These are phyloP conservation scores for Gyromitra esculenta DNA, from an alignment of 2,329 filamentous ascomycete genomes.

Conservation along the genomic window DNA sequence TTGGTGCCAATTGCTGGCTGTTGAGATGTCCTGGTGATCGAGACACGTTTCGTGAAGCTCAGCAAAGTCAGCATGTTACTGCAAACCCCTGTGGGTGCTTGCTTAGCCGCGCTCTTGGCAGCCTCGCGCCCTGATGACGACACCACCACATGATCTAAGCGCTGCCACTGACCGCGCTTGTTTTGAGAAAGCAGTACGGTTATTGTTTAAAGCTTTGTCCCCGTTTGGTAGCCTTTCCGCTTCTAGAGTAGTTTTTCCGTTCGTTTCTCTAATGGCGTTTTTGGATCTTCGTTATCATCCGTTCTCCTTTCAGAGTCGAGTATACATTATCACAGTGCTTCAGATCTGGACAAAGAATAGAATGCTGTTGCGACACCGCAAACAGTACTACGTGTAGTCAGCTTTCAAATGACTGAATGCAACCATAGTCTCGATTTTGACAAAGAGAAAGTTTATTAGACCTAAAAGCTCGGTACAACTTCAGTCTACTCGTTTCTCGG, in stretches of 20 bases:
- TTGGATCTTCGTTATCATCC: not conserved
- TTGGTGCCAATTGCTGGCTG: constrained; percentile 43
- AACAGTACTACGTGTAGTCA: not conserved
- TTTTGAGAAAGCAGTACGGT: not conserved
- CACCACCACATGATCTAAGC: not conserved
- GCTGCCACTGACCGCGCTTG: not conserved
- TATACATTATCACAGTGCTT: not conserved
- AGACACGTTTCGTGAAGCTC: constrained; percentile 50
- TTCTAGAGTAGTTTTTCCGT: constrained; percentile 7
- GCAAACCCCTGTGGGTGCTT: constrained; percentile 13
- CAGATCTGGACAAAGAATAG: constrained; percentile 31
- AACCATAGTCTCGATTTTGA: not conserved
- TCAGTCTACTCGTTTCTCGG: not conserved
- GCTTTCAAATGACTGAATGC: constrained; percentile 1
- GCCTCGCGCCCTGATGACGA: constrained; percentile 23
- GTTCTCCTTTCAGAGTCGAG: constrained; percentile 21
- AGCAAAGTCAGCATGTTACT: constrained; percentile 35
- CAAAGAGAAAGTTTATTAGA: constrained; percentile 32
- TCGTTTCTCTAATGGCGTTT: not conserved
- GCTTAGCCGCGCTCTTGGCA: constrained; percentile 43
- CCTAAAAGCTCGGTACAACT: not conserved
- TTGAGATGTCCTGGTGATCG: constrained; percentile 38
- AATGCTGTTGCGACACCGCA: not conserved
- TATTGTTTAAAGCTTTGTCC: not conserved
- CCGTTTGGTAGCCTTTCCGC: not conserved